phyloP scores from a whole-genome alignment of 2,329 filamentous ascomycete species.

The Cercospora sojina region DNA sequence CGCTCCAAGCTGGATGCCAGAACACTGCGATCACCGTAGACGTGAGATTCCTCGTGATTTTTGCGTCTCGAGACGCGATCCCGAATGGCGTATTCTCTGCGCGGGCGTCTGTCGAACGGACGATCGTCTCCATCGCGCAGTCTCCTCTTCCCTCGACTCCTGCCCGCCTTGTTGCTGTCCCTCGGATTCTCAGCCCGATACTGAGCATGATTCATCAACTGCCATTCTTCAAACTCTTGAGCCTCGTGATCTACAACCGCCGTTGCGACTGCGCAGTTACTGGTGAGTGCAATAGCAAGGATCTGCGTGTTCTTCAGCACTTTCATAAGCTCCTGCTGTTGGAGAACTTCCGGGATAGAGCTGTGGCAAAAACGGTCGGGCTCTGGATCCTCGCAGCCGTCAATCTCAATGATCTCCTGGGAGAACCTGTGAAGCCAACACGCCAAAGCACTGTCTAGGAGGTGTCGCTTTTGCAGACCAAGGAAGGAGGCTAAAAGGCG shows the following conservation, averaged over 20 bases:
- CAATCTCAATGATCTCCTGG: background rate
- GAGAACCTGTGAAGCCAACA: slow-evolving; percentile 8
- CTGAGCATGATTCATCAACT: background rate
- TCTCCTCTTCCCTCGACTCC: background rate
- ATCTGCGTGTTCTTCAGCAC: background rate
- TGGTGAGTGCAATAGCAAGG: background rate
- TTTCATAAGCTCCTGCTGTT: background rate
- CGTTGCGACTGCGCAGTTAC: background rate
- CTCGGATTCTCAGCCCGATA: background rate
- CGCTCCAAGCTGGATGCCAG: background rate
- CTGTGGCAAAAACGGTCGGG: background rate
- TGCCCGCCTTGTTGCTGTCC: background rate
- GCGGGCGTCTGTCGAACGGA: background rate
- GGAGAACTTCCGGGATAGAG: background rate
- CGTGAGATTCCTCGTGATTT: background rate
- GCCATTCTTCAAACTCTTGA: background rate
- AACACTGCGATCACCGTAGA: background rate
- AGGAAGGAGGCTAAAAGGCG: slow-evolving; percentile 10
- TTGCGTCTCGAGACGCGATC: background rate
- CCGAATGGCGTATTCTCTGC: background rate
- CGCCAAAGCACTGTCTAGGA: background rate
- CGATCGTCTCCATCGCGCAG: background rate
- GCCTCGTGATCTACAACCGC: background rate
- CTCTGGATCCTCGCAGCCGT: background rate
- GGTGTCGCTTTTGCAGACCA: slow-evolving; percentile 12